A percentile compares a stretch with the other conserved stretches of the same genome.
Conservation (phyloP, 305 asterid species). For the Striga hermonthica region DNA sequence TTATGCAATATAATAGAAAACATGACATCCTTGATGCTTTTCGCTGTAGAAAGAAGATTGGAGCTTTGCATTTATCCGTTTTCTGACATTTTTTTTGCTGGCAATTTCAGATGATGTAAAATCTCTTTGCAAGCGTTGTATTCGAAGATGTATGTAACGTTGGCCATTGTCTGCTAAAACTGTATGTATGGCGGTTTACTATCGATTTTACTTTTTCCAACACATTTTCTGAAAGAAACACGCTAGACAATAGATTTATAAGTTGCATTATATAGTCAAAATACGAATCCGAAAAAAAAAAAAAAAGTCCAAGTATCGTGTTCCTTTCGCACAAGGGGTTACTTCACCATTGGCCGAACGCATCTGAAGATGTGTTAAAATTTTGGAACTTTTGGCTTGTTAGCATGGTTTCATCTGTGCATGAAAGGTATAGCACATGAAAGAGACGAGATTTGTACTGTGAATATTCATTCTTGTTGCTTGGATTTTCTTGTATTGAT, state of each 20-base stretch:
- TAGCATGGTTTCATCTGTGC: background rate
- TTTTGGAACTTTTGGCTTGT: constrained; percentile 10
- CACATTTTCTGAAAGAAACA: constrained; percentile 2
- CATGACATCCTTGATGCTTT: background rate
- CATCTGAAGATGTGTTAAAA: constrained; percentile 9
- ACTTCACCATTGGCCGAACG: background rate
- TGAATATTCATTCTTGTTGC: background rate
- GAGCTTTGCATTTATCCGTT: background rate
- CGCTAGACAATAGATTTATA: background rate
- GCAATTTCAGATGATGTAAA: constrained; percentile 30
- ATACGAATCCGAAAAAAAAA: background rate
- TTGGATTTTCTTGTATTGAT: background rate
- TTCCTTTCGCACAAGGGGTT: background rate
- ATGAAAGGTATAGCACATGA: background rate
- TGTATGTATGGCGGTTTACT: constrained; percentile 27
- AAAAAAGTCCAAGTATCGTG: background rate
- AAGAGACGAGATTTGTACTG: background rate
- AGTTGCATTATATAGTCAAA: background rate
- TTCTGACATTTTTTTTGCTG: constrained; percentile 5
- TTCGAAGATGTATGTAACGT: constrained; percentile 28
- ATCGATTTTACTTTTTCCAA: background rate
- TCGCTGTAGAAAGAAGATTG: background rate
- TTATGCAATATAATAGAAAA: background rate
- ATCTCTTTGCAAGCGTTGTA: constrained; percentile 27
- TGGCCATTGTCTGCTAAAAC: constrained; percentile 23